Conservation (phyloP, 805 yeast genomes). For the Metschnikowia cerradonensis region DNA sequence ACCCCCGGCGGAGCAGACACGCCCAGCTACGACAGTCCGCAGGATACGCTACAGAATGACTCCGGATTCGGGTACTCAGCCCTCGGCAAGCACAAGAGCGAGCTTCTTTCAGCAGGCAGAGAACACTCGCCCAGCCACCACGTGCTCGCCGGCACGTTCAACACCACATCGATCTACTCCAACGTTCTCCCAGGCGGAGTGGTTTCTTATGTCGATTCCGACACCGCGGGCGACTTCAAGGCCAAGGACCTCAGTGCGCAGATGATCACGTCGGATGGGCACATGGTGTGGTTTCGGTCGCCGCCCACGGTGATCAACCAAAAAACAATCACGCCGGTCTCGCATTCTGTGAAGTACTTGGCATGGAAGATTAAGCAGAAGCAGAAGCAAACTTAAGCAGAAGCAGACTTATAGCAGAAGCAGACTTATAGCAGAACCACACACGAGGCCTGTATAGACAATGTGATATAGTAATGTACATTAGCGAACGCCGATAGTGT, state of each 20-base stretch:
- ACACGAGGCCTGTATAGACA: not conserved
- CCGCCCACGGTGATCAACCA: slow-evolving; percentile 49
- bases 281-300: slow-evolving; percentile 58
- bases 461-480: slow-evolving; percentile 2
- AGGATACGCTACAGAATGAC: slow-evolving; percentile 7
- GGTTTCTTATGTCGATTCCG: slow-evolving; percentile 28
- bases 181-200: slow-evolving; percentile 36
- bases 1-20: slow-evolving; percentile 9
- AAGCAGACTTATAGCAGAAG: not conserved
- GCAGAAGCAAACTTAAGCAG: not conserved
- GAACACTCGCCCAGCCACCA: slow-evolving; percentile 8
- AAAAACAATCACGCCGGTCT: slow-evolving; percentile 39
- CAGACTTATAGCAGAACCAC: not conserved
- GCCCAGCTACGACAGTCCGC: slow-evolving; percentile 4
- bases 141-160: slow-evolving; percentile 19
- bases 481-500: not conserved
- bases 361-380: slow-evolving; percentile 33
- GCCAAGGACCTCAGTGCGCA: slow-evolving; percentile 12
- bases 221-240: slow-evolving; percentile 3
- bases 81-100: slow-evolving; percentile 8
- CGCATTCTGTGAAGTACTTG: slow-evolving; percentile 72
- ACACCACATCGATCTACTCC: slow-evolving; percentile 34
- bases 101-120: slow-evolving; percentile 13
- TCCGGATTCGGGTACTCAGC: slow-evolving; percentile 1
- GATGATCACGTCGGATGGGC: slow-evolving; percentile 13